Percentiles rank a stretch among this genome's conserved stretches.
Conservation (phyloP, 2,329 filamentous ascomycete genomes). For the Microsporum ferrugineum region DNA sequence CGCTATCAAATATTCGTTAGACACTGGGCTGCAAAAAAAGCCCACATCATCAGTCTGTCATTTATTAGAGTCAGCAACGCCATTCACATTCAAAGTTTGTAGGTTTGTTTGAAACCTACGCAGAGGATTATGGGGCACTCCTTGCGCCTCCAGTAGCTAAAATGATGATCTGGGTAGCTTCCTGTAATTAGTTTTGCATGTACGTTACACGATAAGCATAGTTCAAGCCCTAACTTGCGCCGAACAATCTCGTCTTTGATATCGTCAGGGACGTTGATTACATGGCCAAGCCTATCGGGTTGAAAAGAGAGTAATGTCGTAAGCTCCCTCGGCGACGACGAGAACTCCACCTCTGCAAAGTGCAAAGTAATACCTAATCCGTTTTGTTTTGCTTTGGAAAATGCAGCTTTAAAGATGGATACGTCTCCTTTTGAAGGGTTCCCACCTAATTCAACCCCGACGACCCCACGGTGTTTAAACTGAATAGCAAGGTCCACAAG, state of each 20-base stretch:
- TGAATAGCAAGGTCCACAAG: conserved; percentile 52
- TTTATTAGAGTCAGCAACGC: neutral
- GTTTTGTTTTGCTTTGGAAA: conserved; percentile 44
- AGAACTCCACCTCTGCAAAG: conserved; percentile 58
- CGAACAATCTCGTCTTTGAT: conserved; percentile 47
- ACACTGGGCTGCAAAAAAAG: conserved; percentile 64
- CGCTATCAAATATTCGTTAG: conserved; percentile 65
- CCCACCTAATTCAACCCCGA: conserved; percentile 69
- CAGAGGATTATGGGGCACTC: conserved; percentile 54
- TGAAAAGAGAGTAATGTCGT: conserved; percentile 51
- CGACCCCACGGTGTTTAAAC: conserved; percentile 46
- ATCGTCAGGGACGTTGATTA: conserved; percentile 57
- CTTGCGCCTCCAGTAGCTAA: conserved; percentile 56
- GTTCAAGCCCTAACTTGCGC: conserved; percentile 53
- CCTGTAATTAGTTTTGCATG: conserved; percentile 60
- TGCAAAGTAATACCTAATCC: conserved; percentile 60
- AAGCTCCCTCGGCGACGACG: conserved; percentile 50
- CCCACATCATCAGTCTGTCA: conserved; percentile 70
- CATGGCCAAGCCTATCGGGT: conserved; percentile 63
- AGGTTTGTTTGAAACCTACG: conserved; percentile 41
- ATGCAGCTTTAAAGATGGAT: conserved; percentile 47
- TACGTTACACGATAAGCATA: conserved; percentile 74
- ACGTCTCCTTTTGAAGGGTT: conserved; percentile 57
- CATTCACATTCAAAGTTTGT: neutral
- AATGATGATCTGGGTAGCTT: conserved; percentile 59